Base-by-base conservation (phyloP, 306 rosid genomes). In the Datisca glomerata region DNA sequence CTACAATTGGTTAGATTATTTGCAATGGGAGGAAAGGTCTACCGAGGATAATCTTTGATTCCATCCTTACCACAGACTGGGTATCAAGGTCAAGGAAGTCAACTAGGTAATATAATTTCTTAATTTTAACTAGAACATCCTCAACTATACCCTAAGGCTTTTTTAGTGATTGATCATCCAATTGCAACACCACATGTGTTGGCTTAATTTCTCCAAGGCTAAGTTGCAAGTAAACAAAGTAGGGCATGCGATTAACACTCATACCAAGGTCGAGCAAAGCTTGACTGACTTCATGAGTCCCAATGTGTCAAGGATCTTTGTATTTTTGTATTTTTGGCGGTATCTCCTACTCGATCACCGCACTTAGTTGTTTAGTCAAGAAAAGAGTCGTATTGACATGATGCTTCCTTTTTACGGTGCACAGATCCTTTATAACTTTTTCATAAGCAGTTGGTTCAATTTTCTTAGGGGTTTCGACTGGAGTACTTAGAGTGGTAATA, bases 11-110 rank as follows among this genome's bases (percentile, higher is more conserved):
- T 24, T 2, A 46, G 23, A 17, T 19, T 21, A 16, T 46, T 14
- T 8, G 38, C 20, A n/a, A 3, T 46, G 9, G 51, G 27, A 46
- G 51, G 14, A 46, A 27, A 46, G 37, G 51, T 25, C 5, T 25
- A 21, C 3, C 35, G 2, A 46, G 11, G 21, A 24, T 25, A 8
- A 27, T 46, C 38, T 24, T 46, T 13, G 37, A 46, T 11, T 18
- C 24, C 23, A 14, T 27, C 6, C 15, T 38, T 25, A 46, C 39
- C 51, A 25, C 13, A 12, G 12, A 24, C 9, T 25, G 21, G 6
- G 19, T 25, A 5, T 45, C 51, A 6, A 45, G 13, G 2, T 24
- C 21, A 3, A 45, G 7, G 21, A 45, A 27, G 11, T 45, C 21
- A 6, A 41, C 45, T 0, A 9, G 45, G 23, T 41, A 41, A 18